Evolutionary conservation across 345 rosid species (phyloP), one percentile per base, ranked within the genome.

Genomic region (Noccaea caerulescens): DNA sequence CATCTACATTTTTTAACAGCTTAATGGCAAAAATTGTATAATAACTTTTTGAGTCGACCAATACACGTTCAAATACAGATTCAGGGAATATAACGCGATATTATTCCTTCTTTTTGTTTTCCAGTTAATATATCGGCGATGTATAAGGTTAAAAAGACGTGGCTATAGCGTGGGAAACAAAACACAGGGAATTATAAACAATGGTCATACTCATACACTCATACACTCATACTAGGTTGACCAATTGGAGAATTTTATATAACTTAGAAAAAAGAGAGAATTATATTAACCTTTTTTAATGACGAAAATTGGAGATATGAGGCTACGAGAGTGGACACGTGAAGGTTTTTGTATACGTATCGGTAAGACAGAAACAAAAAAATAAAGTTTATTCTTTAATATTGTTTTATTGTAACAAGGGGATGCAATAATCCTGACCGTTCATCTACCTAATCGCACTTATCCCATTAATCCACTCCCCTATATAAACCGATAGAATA

Each of bases 401-500:
- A 51, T 13, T 71, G 75, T 71, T 16, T 33, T 62, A 47, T 54
- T 27, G 18, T 12, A 20, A 14, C 2, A 51, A 62, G 30, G 30
- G 16, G 56, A 53, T 51, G 13, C 46, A 63, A 5, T 20, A 61
- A 69, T 63, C 75, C 2, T 45, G 37, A 60, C 76, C 76, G 58
- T 66, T 66, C 58, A 77, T 11, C n/a, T 9, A 44, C 30, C 1
- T 1, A 13, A 18, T 20, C 6, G 38, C 6, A 61, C 42, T 12
- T 37, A 32, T 51, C 32, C 37, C 5, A 27, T 27, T 46, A 58
- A 75, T 66, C 69, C 69, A 59, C 44, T 41, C 23, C 69, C 12
- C 65, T 81, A 70, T 77, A 81, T 73, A 79, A 69, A 46, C 8
- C 30, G 33, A 63, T 7, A 36, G 76, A 64, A 2, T 1, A 3